These are phyloP conservation scores for Salvia splendens DNA, from an alignment of 257 asterid species.

Conservation along the genomic window DNA sequence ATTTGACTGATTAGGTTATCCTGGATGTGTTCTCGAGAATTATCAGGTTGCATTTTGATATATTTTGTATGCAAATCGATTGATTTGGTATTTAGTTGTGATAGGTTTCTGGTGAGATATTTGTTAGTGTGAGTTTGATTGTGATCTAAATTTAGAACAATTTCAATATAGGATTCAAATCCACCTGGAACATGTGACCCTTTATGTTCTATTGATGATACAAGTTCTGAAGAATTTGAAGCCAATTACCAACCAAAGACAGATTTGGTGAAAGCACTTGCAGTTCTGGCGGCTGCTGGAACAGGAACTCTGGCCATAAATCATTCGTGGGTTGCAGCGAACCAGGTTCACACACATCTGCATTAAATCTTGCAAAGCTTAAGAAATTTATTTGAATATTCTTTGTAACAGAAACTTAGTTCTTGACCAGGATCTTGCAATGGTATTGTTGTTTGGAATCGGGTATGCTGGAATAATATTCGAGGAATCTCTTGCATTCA, in stretches of 20 bases:
- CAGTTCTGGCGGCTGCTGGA: slow-evolving; percentile 83
- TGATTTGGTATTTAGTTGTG: not conserved
- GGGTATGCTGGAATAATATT: slow-evolving; percentile 96
- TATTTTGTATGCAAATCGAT: slow-evolving; percentile 10
- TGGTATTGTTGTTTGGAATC: slow-evolving; percentile 80
- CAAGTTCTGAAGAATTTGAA: slow-evolving; percentile 70
- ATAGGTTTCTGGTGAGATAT: not conserved
- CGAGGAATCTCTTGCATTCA: slow-evolving; percentile 95
- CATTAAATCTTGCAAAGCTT: not conserved
- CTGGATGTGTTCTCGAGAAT: not conserved
- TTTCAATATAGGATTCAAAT: slow-evolving; percentile 41
- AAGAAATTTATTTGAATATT: not conserved
- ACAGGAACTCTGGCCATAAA: slow-evolving; percentile 83
- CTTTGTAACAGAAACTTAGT: slow-evolving; percentile 16
- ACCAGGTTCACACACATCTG: slow-evolving; percentile 62
- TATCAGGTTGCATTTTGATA: not conserved
- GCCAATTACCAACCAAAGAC: slow-evolving; percentile 79
- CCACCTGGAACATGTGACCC: slow-evolving; percentile 89
- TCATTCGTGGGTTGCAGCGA: slow-evolving; percentile 94
- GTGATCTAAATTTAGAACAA: slow-evolving; percentile 7
- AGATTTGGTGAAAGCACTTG: slow-evolving; percentile 81
- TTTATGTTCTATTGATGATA: slow-evolving; percentile 86
- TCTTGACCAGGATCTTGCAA: slow-evolving; percentile 80
- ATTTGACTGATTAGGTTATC: not conserved
- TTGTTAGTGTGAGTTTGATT: slow-evolving; percentile 16